A percentile compares a stretch with the other conserved stretches of the same genome.
These are phyloP conservation scores for Magnaporthiopsis poae DNA, from an alignment of 2,329 filamentous ascomycete genomes.

Conservation along the genomic window DNA sequence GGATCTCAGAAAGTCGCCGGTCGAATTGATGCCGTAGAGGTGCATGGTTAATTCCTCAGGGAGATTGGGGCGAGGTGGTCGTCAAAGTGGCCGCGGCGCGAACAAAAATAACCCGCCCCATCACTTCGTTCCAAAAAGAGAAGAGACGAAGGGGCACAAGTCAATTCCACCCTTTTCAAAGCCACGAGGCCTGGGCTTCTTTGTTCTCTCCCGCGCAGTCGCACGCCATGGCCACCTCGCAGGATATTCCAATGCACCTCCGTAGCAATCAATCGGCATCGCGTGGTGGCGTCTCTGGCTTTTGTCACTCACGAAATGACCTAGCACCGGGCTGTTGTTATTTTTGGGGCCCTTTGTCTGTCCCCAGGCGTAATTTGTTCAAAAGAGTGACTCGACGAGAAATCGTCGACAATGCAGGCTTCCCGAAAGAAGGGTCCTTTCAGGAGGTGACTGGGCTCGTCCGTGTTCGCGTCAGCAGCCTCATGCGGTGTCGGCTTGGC, in stretches of 20 bases:
- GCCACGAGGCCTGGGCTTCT: not conserved
- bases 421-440: slow-evolving; percentile 15
- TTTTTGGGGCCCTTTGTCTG: not conserved
- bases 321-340: not conserved
- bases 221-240: not conserved
- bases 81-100: not conserved
- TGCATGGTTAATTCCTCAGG: not conserved
- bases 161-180: not conserved
- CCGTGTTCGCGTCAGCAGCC: slow-evolving; percentile 12
- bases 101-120: not conserved
- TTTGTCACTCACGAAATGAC: not conserved
- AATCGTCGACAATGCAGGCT: slow-evolving; percentile 27
- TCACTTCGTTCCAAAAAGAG: not conserved
- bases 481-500: slow-evolving; percentile 9
- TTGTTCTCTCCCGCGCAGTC: not conserved
- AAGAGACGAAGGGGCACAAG: not conserved
- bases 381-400: slow-evolving; percentile 41
- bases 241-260: not conserved
- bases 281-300: not conserved
- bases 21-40: not conserved
- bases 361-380: slow-evolving; percentile 13
- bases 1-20: not conserved
- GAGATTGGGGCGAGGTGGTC: not conserved
- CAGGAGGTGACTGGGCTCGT: slow-evolving; percentile 11
- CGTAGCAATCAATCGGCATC: not conserved